Percentiles rank a stretch among this genome's conserved stretches.
Evolutionary conservation across 495 filamentous ascomycete genomes (phyloP).

Genomic region (Tetracladium marchalianum): DNA sequence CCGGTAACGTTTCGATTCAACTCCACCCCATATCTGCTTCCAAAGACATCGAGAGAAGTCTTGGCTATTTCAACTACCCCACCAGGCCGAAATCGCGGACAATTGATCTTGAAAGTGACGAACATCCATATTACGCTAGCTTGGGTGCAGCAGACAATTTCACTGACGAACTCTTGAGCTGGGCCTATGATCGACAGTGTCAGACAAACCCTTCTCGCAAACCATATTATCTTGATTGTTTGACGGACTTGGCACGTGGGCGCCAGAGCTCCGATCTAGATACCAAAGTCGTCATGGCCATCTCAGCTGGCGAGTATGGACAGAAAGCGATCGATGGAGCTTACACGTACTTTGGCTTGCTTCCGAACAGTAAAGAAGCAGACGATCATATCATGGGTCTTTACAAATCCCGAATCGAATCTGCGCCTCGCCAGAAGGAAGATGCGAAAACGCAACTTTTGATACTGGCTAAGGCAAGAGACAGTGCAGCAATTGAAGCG

Average conservation of each 20-base stretch:
- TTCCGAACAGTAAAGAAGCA: slow-evolving; percentile 14
- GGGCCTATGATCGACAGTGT: slow-evolving; percentile 20
- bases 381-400: slow-evolving; percentile 21
- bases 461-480: slow-evolving; percentile 16
- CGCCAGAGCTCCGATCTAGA: slow-evolving; percentile 16
- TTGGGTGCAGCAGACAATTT: slow-evolving; percentile 17
- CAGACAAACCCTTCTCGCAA: slow-evolving; percentile 16
- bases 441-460: slow-evolving; percentile 15
- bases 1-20: neutral
- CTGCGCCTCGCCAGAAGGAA: slow-evolving; percentile 21
- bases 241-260: slow-evolving; percentile 16
- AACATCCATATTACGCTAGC: slow-evolving; percentile 20
- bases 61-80: slow-evolving; percentile 17
- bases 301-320: slow-evolving; percentile 15
- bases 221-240: slow-evolving; percentile 21
- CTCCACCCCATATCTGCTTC: slow-evolving; percentile 5
- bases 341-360: slow-evolving; percentile 16
- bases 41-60: slow-evolving; percentile 17
- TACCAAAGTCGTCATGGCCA: slow-evolving; percentile 15
- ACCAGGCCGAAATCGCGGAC: slow-evolving; percentile 6
- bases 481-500: slow-evolving; percentile 16
- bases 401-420: slow-evolving; percentile 21
- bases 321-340: slow-evolving; percentile 17
- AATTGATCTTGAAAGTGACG: slow-evolving; percentile 10
- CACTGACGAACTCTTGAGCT: slow-evolving; percentile 15